phyloP scores from a whole-genome alignment of 306 rosid genomes.

The Calophaca sinica region DNA sequence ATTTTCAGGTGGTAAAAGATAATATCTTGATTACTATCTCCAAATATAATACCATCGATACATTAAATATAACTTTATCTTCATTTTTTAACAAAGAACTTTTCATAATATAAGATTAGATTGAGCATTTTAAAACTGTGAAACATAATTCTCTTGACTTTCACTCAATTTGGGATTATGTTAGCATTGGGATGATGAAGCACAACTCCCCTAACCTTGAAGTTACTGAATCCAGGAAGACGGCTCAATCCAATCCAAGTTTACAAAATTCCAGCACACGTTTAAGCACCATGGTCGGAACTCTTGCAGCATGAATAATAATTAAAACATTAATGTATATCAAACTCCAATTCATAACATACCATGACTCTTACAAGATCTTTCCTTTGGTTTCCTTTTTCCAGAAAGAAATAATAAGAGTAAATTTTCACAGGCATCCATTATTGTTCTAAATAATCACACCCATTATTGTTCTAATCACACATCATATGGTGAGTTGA shows the following conservation, averaged over 20 bases:
- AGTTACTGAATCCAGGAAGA: slow-evolving; percentile 29
- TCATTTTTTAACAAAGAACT: slow-evolving; percentile 21
- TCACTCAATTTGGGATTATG: slow-evolving; percentile 16
- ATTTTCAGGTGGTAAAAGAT: slow-evolving; percentile 9
- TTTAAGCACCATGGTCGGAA: too few species aligned
- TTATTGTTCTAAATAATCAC: neutral
- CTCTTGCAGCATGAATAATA: too few species aligned
- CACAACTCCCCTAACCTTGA: neutral
- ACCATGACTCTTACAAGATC: slow-evolving; percentile 24
- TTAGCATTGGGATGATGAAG: slow-evolving; percentile 11
- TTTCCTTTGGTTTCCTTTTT: neutral
- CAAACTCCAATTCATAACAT: neutral
- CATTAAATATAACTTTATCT: neutral
- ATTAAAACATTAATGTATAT: too few species aligned
- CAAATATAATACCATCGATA: neutral
- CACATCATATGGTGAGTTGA: neutral
- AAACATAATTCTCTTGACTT: slow-evolving; percentile 2
- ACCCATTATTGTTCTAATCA: neutral
- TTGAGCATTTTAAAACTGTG: neutral
- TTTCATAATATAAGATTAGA: slow-evolving; percentile 4
- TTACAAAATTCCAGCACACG: neutral
- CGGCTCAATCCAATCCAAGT: slow-evolving; percentile 9
- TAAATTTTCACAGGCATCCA: neutral
- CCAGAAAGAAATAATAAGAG: neutral
- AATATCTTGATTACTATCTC: slow-evolving; percentile 9